Evolutionary conservation across 2,329 filamentous ascomycete genomes (phyloP).

Genomic region (Epichloe gansuensis): DNA sequence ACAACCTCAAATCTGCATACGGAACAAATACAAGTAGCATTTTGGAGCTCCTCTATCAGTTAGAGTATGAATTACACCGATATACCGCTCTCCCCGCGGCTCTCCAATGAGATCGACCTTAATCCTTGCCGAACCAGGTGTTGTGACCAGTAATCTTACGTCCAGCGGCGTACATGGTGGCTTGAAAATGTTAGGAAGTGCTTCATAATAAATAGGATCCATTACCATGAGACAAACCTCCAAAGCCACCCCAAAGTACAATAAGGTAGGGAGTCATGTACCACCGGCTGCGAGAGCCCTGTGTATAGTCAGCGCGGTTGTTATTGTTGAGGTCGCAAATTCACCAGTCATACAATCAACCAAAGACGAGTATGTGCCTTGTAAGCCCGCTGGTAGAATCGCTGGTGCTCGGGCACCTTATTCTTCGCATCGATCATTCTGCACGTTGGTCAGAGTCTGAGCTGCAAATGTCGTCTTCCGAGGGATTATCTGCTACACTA

Average conservation of each 20-base stretch:
- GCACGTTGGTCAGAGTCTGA: conserved; percentile 7
- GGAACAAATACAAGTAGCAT: background rate
- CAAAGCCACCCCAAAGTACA: conserved; percentile 49
- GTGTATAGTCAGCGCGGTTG: conserved; percentile 10
- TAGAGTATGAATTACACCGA: background rate
- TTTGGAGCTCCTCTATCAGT: background rate
- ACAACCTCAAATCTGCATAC: background rate
- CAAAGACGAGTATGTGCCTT: conserved; percentile 57
- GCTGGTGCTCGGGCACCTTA: conserved; percentile 64
- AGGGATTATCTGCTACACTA: background rate
- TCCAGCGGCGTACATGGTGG: conserved; percentile 57
- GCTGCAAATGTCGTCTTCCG: conserved; percentile 2
- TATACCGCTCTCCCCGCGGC: background rate
- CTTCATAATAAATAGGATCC: background rate
- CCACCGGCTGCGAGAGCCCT: conserved; percentile 53
- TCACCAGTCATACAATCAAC: conserved; percentile 53
- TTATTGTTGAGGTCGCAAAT: background rate
- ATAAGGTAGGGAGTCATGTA: conserved; percentile 59
- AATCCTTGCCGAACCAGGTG: conserved; percentile 57
- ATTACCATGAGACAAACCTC: conserved; percentile 36
- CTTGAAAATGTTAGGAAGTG: conserved; percentile 20
- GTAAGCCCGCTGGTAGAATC: conserved; percentile 62
- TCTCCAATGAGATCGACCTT: conserved; percentile 12
- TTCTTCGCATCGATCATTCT: conserved; percentile 61
- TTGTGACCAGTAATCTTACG: conserved; percentile 68